A percentile compares a stretch with the other conserved stretches of the same genome.
phyloP scores from a whole-genome alignment of 2,329 filamentous ascomycete genomes.

The Penicillium sp. region DNA sequence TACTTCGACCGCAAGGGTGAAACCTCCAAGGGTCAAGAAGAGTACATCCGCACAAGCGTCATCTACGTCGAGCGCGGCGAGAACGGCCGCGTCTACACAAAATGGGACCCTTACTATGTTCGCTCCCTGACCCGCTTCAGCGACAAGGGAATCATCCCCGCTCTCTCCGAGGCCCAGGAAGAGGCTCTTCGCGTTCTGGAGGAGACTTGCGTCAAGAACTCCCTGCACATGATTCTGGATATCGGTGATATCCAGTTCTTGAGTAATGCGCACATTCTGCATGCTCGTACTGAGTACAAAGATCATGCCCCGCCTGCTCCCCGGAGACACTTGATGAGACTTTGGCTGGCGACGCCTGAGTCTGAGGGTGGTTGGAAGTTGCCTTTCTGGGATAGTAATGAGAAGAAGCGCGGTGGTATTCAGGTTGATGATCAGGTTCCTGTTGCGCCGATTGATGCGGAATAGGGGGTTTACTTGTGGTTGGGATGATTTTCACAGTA shows the following conservation, averaged over 20 bases:
- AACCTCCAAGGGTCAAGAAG: slow-evolving; percentile 67
- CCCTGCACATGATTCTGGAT: slow-evolving; percentile 80
- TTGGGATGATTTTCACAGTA: slow-evolving; percentile 47
- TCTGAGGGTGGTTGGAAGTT: slow-evolving; percentile 79
- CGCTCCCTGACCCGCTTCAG: slow-evolving; percentile 71
- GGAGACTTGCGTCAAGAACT: slow-evolving; percentile 66
- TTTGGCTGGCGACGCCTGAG: slow-evolving; percentile 82
- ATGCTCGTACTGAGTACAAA: slow-evolving; percentile 76
- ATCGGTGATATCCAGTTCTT: slow-evolving; percentile 87
- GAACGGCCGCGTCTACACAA: slow-evolving; percentile 67
- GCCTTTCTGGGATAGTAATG: slow-evolving; percentile 73
- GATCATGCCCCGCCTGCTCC: slow-evolving; percentile 66
- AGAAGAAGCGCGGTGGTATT: slow-evolving; percentile 85
- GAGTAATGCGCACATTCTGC: slow-evolving; percentile 73
- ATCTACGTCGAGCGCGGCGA: slow-evolving; percentile 71
- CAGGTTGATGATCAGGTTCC: slow-evolving; percentile 80
- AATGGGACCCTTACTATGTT: slow-evolving; percentile 90
- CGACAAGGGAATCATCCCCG: slow-evolving; percentile 66
- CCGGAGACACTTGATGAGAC: slow-evolving; percentile 71
- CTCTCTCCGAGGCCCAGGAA: slow-evolving; percentile 64
- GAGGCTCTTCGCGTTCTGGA: slow-evolving; percentile 69
- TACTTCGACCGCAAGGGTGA: slow-evolving; percentile 92
- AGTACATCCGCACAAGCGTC: slow-evolving; percentile 67
- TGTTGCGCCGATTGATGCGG: slow-evolving; percentile 71
- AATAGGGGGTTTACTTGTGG: slow-evolving; percentile 52